These are phyloP conservation scores for Erigeron canadensis DNA, from an alignment of 129 eudicot genomes.

Conservation along the genomic window DNA sequence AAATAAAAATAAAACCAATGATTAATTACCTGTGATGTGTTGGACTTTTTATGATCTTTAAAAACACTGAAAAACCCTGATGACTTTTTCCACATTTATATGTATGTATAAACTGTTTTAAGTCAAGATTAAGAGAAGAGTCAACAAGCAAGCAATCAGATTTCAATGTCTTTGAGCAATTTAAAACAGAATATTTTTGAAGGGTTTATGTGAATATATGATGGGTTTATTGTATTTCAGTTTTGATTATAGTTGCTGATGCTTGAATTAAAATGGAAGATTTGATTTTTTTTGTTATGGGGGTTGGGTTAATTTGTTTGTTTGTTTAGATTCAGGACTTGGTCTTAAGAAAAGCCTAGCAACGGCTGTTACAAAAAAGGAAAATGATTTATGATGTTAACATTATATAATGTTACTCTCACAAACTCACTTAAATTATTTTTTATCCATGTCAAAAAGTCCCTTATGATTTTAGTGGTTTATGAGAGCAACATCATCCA, in stretches of 20 bases:
- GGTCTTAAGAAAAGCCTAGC: not conserved
- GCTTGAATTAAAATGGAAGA: not conserved
- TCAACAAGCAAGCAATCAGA: not conserved
- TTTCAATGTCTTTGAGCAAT: not conserved
- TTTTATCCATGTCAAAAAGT: no score
- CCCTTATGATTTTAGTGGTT: no score
- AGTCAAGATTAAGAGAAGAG: not conserved
- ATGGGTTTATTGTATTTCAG: no score
- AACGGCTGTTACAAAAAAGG: not conserved
- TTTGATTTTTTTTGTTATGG: not conserved
- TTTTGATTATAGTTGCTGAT: no score
- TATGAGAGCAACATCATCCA: no score
- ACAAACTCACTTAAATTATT: no score
- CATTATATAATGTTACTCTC: no score
- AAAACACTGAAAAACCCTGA: constrained; percentile 37
- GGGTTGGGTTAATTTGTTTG: not conserved
- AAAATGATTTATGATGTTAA: no score
- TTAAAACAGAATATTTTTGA: not conserved
- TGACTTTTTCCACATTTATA: constrained; percentile 42
- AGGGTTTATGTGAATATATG: not conserved
- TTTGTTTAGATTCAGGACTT: not conserved
- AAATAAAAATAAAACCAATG: not conserved
- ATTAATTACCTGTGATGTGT: constrained; percentile 38
- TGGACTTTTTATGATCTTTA: constrained; percentile 22
- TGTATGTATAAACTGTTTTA: constrained; percentile 2